Percentiles rank a stretch among this genome's conserved stretches.
These are phyloP conservation scores for Sphaceloma murrayae DNA, from an alignment of 2,329 filamentous ascomycete genomes.

Conservation along the genomic window DNA sequence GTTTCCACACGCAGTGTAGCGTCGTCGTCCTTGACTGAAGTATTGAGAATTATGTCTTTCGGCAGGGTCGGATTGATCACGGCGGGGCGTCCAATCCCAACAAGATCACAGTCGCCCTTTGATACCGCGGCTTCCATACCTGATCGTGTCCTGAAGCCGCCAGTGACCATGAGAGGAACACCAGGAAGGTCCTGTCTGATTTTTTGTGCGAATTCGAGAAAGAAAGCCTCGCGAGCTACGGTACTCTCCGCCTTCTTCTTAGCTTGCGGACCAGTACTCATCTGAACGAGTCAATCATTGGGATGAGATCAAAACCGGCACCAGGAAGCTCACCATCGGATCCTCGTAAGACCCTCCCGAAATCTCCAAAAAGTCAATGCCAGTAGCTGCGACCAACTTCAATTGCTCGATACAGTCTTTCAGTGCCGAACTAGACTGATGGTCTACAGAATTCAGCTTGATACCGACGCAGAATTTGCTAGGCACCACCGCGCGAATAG, in stretches of 20 bases:
- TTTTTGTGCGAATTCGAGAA: conserved; percentile 51
- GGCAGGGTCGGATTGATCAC: conserved; percentile 38
- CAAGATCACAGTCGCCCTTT: conserved; percentile 40
- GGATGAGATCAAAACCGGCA: background rate
- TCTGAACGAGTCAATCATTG: background rate
- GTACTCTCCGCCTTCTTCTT: conserved; percentile 31
- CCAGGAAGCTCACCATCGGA: conserved; percentile 30
- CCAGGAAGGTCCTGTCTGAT: conserved; percentile 23
- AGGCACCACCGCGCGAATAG: conserved; percentile 35
- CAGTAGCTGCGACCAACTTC: conserved; percentile 38
- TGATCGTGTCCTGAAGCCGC: conserved; percentile 49
- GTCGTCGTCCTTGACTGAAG: conserved; percentile 23
- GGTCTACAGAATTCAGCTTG: conserved; percentile 45
- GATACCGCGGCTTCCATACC: conserved; percentile 43
- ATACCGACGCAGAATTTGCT: conserved; percentile 38
- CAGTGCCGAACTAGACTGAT: conserved; percentile 24
- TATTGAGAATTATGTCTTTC: conserved; percentile 28
- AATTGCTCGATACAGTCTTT: conserved; percentile 51
- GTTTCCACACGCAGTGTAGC: conserved; percentile 16
- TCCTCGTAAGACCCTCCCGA: conserved; percentile 45
- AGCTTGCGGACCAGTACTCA: conserved; percentile 1
- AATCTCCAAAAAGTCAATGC: conserved; percentile 59
- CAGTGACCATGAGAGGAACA: conserved; percentile 41
- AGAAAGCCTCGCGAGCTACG: conserved; percentile 54
- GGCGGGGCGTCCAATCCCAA: conserved; percentile 41